phyloP scores from a whole-genome alignment of 2,329 filamentous ascomycete species.

The Neurospora sp. region DNA sequence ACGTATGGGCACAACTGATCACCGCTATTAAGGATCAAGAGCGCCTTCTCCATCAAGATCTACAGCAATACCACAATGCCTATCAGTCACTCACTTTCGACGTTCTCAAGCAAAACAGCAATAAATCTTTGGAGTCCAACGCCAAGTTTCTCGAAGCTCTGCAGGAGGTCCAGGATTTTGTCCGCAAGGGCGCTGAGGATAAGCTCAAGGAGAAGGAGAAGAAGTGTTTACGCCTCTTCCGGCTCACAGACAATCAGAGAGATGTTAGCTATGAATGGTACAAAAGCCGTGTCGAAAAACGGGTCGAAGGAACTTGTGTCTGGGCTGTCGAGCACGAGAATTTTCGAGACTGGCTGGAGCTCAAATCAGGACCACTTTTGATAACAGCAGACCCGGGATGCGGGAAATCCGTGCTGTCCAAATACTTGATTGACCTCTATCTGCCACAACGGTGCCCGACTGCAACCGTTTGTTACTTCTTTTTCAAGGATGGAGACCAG shows the following conservation, averaged over 20 bases:
- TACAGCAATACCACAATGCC: not conserved
- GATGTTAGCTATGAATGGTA: slow-evolving; percentile 21
- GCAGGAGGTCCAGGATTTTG: not conserved
- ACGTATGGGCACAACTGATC: not conserved
- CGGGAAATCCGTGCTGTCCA: slow-evolving; percentile 29
- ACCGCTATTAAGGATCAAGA: not conserved
- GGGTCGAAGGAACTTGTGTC: slow-evolving; percentile 21
- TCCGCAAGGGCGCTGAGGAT: not conserved
- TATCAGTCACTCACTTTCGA: not conserved
- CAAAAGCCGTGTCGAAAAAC: slow-evolving; percentile 19
- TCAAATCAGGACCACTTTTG: slow-evolving; percentile 21
- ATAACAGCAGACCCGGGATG: slow-evolving; percentile 30
- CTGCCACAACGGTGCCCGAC: slow-evolving; percentile 12
- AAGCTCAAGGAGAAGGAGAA: not conserved
- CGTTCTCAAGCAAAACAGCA: not conserved
- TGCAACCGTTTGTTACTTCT: slow-evolving; percentile 30
- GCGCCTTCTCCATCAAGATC: not conserved
- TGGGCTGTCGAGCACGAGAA: slow-evolving; percentile 24
- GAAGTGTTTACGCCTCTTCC: slow-evolving; percentile 5
- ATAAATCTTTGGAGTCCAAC: not conserved
- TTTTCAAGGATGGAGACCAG: slow-evolving; percentile 31
- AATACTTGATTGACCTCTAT: slow-evolving; percentile 22
- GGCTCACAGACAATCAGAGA: slow-evolving; percentile 1
- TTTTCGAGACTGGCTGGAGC: slow-evolving; percentile 22
- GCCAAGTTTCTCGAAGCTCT: not conserved